Percentiles rank a stretch among this genome's conserved stretches.
Evolutionary conservation across 2,329 filamentous ascomycete genomes (phyloP).

Genomic region (Diaporthe longicolla): DNA sequence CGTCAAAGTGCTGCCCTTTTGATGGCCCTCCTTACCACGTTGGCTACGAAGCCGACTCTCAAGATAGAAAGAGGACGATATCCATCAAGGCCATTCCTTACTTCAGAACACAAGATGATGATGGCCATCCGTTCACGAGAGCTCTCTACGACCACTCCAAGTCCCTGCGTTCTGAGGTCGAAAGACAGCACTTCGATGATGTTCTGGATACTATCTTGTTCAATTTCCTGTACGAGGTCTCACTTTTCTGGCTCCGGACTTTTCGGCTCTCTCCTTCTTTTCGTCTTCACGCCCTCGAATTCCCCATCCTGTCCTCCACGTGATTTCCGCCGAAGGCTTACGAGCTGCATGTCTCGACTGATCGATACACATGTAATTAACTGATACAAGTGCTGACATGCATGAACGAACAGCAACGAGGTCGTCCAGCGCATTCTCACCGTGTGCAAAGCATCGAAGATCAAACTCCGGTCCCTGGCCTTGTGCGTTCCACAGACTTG

Average conservation of each 20-base stretch:
- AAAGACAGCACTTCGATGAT: neutral
- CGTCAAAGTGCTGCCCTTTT: conserved; percentile 17
- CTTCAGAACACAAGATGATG: conserved; percentile 6
- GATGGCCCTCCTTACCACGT: conserved; percentile 21
- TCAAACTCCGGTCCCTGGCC: conserved; percentile 1
- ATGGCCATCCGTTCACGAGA: conserved; percentile 1
- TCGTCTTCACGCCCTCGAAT: too few species aligned
- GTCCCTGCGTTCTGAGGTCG: neutral
- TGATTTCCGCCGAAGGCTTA: too few species aligned
- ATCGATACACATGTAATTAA: too few species aligned
- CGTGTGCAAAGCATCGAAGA: neutral
- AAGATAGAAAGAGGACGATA: neutral
- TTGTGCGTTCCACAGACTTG: conserved; percentile 27
- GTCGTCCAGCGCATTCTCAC: neutral
- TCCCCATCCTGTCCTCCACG: too few species aligned
- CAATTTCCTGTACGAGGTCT: conserved; percentile 8
- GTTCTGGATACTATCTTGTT: neutral
- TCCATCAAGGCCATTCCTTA: conserved; percentile 28
- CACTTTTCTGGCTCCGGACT: neutral
- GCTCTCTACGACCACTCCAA: conserved; percentile 17
- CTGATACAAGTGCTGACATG: neutral
- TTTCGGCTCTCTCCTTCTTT: neutral
- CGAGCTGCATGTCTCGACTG: too few species aligned
- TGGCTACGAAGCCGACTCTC: conserved; percentile 17
- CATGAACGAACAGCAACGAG: neutral